Conservation (phyloP, 768 basidiomycete genomes). For the Boletus speciosus region DNA sequence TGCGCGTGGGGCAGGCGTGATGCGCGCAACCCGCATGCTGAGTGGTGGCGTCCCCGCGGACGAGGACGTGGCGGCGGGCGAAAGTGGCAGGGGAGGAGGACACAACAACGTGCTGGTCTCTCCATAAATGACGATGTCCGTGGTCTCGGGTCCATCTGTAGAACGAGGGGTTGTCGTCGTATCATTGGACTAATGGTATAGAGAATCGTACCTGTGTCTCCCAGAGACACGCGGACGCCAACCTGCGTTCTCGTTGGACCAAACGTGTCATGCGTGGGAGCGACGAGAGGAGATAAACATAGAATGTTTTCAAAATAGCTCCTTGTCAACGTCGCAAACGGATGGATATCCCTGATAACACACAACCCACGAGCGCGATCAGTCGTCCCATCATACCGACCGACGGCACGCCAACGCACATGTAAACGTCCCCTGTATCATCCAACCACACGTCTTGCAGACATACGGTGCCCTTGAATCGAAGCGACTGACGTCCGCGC, state of each 20-base stretch:
- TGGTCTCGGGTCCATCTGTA: conserved; percentile 66
- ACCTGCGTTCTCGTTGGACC: conserved; percentile 39
- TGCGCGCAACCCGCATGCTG: conserved; percentile 52
- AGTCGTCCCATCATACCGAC: background rate
- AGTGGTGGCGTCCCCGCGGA: conserved; percentile 26
- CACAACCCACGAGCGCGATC: background rate
- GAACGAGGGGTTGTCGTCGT: background rate
- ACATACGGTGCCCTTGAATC: conserved; percentile 51
- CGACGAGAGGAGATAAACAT: conserved; percentile 43
- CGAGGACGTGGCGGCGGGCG: conserved; percentile 17
- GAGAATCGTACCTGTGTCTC: conserved; percentile 51
- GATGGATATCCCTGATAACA: conserved; percentile 61
- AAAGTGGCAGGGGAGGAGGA: conserved; percentile 7
- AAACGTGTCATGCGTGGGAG: conserved; percentile 19
- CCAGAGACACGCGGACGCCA: conserved; percentile 67
- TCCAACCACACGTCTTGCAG: conserved; percentile 60
- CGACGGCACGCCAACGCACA: conserved; percentile 35
- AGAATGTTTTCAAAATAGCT: conserved; percentile 72
- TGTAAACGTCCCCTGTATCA: conserved; percentile 45
- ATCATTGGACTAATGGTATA: background rate
- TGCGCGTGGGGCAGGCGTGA: conserved; percentile 40
- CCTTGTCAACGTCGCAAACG: conserved; percentile 53
- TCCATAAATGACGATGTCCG: conserved; percentile 58
- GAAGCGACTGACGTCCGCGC: conserved; percentile 66
- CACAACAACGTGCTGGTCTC: conserved; percentile 25